These are phyloP conservation scores for Xenoacremonium recifei DNA, from an alignment of 2,329 filamentous ascomycete genomes.

Conservation along the genomic window DNA sequence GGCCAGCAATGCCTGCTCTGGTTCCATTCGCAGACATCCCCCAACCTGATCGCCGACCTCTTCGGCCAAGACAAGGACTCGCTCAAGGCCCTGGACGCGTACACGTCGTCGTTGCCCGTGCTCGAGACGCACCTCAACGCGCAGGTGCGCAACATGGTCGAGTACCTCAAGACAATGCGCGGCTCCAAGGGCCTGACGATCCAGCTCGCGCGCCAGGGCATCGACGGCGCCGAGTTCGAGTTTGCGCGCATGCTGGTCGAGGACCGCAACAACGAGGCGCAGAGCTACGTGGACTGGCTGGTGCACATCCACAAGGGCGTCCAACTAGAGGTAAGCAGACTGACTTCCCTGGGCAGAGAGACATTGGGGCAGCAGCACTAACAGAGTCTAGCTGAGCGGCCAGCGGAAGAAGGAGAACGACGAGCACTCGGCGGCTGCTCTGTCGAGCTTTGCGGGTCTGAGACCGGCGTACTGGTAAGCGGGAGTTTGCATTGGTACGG, in stretches of 20 bases:
- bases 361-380: slow-evolving; percentile 6
- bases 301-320: slow-evolving; percentile 93
- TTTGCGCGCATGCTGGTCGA: slow-evolving; percentile 90
- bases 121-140: slow-evolving; percentile 91
- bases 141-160: slow-evolving; percentile 89
- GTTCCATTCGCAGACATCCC: slow-evolving; percentile 89
- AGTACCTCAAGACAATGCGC: slow-evolving; percentile 77
- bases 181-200: slow-evolving; percentile 86
- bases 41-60: slow-evolving; percentile 85
- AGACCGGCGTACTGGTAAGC: slow-evolving; percentile 59
- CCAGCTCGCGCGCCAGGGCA: slow-evolving; percentile 85
- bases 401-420: slow-evolving; percentile 69
- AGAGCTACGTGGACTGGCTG: slow-evolving; percentile 98
- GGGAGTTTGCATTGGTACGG: not conserved
- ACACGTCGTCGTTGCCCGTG: slow-evolving; percentile 75
- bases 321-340: slow-evolving; percentile 71
- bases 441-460: slow-evolving; percentile 58
- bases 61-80: slow-evolving; percentile 73
- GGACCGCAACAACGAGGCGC: slow-evolving; percentile 95
- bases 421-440: slow-evolving; percentile 41
- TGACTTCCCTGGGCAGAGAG: not conserved
- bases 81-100: slow-evolving; percentile 77
- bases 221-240: slow-evolving; percentile 95
- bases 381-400: slow-evolving; percentile 57
- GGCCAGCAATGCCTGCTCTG: slow-evolving; percentile 89